Conservation (phyloP, 2,329 filamentous ascomycete species). For the Didymella arachidicola region DNA sequence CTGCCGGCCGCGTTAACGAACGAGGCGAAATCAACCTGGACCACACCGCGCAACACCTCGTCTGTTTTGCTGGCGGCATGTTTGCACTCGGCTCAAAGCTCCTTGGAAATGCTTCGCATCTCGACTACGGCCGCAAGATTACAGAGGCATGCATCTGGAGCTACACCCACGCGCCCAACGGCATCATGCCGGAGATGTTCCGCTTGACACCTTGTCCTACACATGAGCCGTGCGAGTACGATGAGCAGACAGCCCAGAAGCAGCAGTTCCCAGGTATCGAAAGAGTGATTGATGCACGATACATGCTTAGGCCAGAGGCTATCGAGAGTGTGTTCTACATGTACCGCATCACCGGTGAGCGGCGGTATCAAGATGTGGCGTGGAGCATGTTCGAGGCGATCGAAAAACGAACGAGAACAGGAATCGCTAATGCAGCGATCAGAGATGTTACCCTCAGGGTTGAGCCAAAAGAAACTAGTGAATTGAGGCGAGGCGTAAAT, state of each 20-base stretch:
- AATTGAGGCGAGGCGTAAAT: slow-evolving; percentile 10
- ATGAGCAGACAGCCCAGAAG: slow-evolving; percentile 23
- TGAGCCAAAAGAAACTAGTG: neutral
- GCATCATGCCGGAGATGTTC: slow-evolving; percentile 67
- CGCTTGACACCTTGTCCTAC: slow-evolving; percentile 57
- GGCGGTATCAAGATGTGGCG: slow-evolving; percentile 69
- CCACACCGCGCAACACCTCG: slow-evolving; percentile 58
- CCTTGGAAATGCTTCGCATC: slow-evolving; percentile 59
- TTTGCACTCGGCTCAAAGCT: slow-evolving; percentile 70
- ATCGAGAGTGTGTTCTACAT: slow-evolving; percentile 80
- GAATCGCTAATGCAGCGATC: slow-evolving; percentile 68
- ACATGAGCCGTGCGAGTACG: slow-evolving; percentile 48
- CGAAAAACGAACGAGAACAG: slow-evolving; percentile 66
- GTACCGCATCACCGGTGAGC: slow-evolving; percentile 73
- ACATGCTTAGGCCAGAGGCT: slow-evolving; percentile 73
- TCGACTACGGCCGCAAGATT: slow-evolving; percentile 62
- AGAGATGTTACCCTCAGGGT: slow-evolving; percentile 55
- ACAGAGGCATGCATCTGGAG: slow-evolving; percentile 69
- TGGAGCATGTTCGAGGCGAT: slow-evolving; percentile 76
- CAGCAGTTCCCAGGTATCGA: slow-evolving; percentile 59
- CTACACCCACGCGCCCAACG: slow-evolving; percentile 62
- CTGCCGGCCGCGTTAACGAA: slow-evolving; percentile 42
- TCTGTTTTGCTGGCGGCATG: slow-evolving; percentile 74
- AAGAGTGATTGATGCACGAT: slow-evolving; percentile 62
- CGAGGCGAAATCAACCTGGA: slow-evolving; percentile 32